Evolutionary conservation across 192 early-diverging fungal genomes (phyloP), one percentile per base, ranked within the genome.

Genomic region (Coemansia sp.): DNA sequence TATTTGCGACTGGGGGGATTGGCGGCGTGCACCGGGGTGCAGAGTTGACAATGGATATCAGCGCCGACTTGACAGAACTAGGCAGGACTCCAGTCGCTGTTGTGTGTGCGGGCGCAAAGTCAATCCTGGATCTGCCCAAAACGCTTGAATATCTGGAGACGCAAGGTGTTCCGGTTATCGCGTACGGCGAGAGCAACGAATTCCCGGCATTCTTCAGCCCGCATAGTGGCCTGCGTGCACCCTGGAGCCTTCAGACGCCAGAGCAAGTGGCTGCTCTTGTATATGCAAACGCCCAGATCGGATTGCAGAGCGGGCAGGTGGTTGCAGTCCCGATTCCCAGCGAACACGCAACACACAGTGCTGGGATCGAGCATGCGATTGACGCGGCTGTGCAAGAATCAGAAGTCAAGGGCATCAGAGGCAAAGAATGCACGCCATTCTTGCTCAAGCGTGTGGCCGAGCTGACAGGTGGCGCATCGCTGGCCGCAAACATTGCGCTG

Each of bases 1-100:
- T 99, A 0, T 99, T 99, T 87, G 95, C 92, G 9, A 99, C 97
- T 6, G 97, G 97, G 20, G 97, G 96, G 7, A 98, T 99, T 61
- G 97, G 97, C 43, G 97, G 97, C 38, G 95, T 95, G 35, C 95
- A 97, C 64, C 87, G 95, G 10, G 93, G 91, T 10, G 93, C 87
- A 16, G 89, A 91, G 74, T 65, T 75, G 21, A 87, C 90, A 0
- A 85, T 95, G 87, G 97, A 99, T 69, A 79, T 96, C 21, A 93
- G 91, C 61, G 95, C 95, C 4, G 97, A 99, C 85, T 76, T 99
- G 61, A 91, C 89, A 5, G 97, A 98, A 81, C 84, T 99, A 20
- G 90, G 92, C 2, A 77, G 89, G 38, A 96, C 97, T 0, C 94
- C 97, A 7, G 92, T 99, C 5, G 87, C 97, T 0, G 97, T 99